A percentile compares a stretch with the other conserved stretches of the same genome.
phyloP scores from a whole-genome alignment of 2,329 filamentous ascomycete species.

The Penicillium sp. region DNA sequence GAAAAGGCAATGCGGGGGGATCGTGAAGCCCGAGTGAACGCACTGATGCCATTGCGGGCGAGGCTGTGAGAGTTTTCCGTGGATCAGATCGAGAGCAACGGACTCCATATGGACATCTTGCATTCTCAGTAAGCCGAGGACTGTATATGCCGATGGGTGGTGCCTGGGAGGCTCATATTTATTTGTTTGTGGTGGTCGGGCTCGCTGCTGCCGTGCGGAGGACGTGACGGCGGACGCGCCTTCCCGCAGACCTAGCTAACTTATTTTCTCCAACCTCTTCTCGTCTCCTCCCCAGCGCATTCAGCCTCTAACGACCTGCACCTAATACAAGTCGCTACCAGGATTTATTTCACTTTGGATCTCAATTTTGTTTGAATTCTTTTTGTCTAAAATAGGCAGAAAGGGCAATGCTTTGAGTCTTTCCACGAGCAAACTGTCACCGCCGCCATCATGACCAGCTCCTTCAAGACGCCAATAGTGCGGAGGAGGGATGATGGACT shows the following conservation, averaged over 20 bases:
- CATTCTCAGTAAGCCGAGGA: neutral
- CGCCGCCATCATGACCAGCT: slow-evolving; percentile 28
- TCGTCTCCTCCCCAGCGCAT: neutral
- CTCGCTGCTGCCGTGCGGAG: slow-evolving; percentile 10
- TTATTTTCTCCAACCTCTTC: slow-evolving; percentile 8
- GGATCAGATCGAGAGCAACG: neutral
- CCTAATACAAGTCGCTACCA: neutral
- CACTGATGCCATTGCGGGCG: slow-evolving; percentile 73
- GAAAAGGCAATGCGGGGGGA: slow-evolving; percentile 76
- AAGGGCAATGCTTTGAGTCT: slow-evolving; percentile 6
- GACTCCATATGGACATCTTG: slow-evolving; percentile 9
- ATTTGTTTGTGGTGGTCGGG: slow-evolving; percentile 5
- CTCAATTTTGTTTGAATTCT: neutral
- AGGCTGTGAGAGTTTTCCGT: neutral
- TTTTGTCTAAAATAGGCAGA: neutral
- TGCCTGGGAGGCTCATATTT: neutral
- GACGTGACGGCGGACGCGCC: slow-evolving; percentile 15
- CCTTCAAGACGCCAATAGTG: slow-evolving; percentile 35
- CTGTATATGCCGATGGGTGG: neutral
- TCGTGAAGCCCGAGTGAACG: slow-evolving; percentile 87
- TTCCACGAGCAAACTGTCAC: neutral
- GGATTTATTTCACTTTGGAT: neutral
- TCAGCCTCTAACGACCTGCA: neutral
- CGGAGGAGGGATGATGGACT: slow-evolving; percentile 36
- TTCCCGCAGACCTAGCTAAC: slow-evolving; percentile 9